Evolutionary conservation across 345 rosid species (phyloP).

Genomic region (Raphanus raphanistrum): DNA sequence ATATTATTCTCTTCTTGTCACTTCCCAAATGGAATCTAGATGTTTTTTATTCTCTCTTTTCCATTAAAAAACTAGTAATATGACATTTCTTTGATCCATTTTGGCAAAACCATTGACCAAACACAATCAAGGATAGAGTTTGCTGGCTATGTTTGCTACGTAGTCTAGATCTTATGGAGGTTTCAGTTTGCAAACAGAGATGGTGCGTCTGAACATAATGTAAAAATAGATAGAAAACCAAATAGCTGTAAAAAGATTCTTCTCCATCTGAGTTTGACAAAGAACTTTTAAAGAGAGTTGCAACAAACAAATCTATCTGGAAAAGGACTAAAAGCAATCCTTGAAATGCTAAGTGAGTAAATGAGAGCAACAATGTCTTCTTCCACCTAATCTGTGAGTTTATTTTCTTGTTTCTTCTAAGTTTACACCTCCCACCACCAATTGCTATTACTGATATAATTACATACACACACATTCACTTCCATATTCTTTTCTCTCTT

Average conservation of each 20-base stretch:
- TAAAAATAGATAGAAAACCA: not conserved
- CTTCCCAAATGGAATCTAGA: conserved; percentile 17
- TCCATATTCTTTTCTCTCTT: conserved; percentile 2
- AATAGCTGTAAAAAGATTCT: conserved; percentile 11
- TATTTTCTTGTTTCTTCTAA: not conserved
- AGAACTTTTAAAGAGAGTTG: conserved; percentile 1
- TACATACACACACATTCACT: conserved; percentile 26
- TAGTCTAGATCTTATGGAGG: not conserved
- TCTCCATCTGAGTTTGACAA: conserved; percentile 25
- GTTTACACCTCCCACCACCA: conserved; percentile 25
- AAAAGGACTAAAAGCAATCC: not conserved
- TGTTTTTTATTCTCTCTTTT: not conserved
- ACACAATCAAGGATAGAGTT: conserved; percentile 26
- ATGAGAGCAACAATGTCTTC: conserved; percentile 15
- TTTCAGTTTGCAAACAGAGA: not conserved
- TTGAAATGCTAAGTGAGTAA: not conserved
- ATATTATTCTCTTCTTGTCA: conserved; percentile 26
- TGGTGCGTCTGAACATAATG: not conserved
- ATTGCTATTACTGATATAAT: conserved; percentile 25
- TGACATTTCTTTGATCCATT: conserved; percentile 11
- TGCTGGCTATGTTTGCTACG: not conserved
- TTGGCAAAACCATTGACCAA: not conserved
- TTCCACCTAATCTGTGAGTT: conserved; percentile 13
- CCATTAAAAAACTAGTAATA: not conserved
- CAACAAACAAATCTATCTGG: conserved; percentile 11